Base-by-base conservation (phyloP, 768 basidiomycete species). In the Tulasnella calospora region DNA sequence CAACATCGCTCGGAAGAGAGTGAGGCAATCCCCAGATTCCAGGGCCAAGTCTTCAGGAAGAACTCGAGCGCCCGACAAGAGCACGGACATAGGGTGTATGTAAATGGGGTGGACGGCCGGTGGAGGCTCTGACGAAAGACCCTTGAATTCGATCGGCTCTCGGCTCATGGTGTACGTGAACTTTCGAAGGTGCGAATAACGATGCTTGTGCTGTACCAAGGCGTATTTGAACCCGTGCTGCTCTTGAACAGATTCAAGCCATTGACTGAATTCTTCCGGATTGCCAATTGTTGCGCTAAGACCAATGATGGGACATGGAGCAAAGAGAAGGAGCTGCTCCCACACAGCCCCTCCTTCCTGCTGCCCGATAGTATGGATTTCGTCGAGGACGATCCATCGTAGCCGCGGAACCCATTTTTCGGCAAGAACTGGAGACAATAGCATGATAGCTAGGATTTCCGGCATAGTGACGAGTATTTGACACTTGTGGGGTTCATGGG, bases 391-490 rank as follows among this genome's bases (percentile, higher is more conserved):
- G 78, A 93, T 90, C 89, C 90, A 86, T 83, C 89, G 89, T 71
- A 93, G 86, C 67, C 89, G 86, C 0, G 90, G 89, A 4, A 87
- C 88, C 92, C 92, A 93, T 0, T 84, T 82, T 17, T 84, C 83
- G 0, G 92, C 91, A 75, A 92, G 84, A 0, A 89, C 85, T 3
- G 92, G 92, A 3, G 91, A 92, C 35, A 93, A 85, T 41, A 93
- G 85, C 89, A 93, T 88, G 67, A 89, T 91, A 0, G 88, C 88
- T n/a, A 93, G 83, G 81, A 92, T 88, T 79, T 93, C 91, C 0
- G 92, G 92, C 2, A 92, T 91, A 0, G 92, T 93, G 9, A 93
- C 88, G n/a, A 93, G 85, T 55, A 93, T 92, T 82, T 93, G 92
- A 80, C 90, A 92, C 74, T 88, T 89, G 74, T 88, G 88, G 2